phyloP scores from a whole-genome alignment of 2,329 filamentous ascomycete species.

The Penicillium sclerotigenum region DNA sequence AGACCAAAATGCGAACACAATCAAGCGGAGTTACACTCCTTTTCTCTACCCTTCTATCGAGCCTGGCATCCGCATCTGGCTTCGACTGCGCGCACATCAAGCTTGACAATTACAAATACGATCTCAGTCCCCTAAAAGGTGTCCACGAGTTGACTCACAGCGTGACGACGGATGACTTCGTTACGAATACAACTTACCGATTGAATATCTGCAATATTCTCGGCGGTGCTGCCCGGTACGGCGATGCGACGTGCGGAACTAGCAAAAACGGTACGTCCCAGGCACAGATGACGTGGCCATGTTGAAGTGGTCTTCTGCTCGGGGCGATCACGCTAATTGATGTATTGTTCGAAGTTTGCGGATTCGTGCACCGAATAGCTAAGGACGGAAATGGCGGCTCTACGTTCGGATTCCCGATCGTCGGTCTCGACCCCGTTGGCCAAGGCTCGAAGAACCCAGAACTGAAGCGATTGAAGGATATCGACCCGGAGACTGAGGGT shows the following conservation, averaged over 20 bases:
- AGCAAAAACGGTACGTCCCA: conserved; percentile 35
- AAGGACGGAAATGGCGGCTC: conserved; percentile 51
- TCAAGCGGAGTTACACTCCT: conserved; percentile 23
- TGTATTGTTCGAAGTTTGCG: conserved; percentile 62
- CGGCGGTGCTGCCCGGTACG: conserved; percentile 26
- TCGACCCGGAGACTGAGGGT: conserved; percentile 68
- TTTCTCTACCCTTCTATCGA: conserved; percentile 27
- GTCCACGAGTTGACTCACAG: conserved; percentile 37
- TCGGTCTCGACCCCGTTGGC: conserved; percentile 62
- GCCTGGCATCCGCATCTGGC: conserved; percentile 29
- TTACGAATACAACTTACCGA: conserved; percentile 39
- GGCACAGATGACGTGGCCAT: not conserved
- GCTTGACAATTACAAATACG: conserved; percentile 38
- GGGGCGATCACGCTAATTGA: not conserved
- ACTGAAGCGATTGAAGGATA: conserved; percentile 62
- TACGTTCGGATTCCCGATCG: conserved; percentile 66
- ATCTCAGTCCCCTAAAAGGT: conserved; percentile 39
- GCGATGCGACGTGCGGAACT: conserved; percentile 30
- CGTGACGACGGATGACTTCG: conserved; percentile 25
- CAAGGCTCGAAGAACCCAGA: conserved; percentile 56
- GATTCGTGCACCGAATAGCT: conserved; percentile 58
- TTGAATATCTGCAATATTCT: conserved; percentile 37
- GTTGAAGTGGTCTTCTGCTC: not conserved
- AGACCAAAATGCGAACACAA: conserved; percentile 35
- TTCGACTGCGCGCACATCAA: conserved; percentile 41